phyloP scores from a whole-genome alignment of 2,329 filamentous ascomycete genomes.

The Diaporthe vexans region DNA sequence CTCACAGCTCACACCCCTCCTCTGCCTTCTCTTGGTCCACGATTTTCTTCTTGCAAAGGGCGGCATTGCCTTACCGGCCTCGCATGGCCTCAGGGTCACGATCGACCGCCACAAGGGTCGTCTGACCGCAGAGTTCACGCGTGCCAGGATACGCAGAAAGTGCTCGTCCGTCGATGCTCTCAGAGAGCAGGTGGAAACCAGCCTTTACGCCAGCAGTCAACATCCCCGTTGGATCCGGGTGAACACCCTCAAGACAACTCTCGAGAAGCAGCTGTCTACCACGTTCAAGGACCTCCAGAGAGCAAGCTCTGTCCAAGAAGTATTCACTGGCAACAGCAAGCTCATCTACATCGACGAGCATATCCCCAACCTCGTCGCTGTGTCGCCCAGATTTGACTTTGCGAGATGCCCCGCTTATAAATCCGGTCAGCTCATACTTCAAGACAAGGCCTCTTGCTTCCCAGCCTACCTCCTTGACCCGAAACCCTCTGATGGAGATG shows the following conservation, averaged over 20 bases:
- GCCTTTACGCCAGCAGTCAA: constrained; percentile 63
- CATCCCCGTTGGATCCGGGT: constrained; percentile 95
- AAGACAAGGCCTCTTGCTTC: constrained; percentile 98
- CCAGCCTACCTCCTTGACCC: constrained; percentile 89
- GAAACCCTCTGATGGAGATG: constrained; percentile 75
- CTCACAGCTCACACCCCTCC: constrained; percentile 79
- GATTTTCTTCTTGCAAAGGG: constrained; percentile 86
- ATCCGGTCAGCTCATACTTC: constrained; percentile 85
- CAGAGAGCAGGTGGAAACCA: constrained; percentile 68
- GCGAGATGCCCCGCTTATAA: constrained; percentile 81
- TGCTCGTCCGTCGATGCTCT: constrained; percentile 78
- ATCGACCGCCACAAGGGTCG: constrained; percentile 87
- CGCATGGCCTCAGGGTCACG: constrained; percentile 81
- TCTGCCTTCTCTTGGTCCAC: constrained; percentile 87
- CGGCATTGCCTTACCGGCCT: constrained; percentile 84
- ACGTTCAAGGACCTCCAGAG: constrained; percentile 78
- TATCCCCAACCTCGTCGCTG: constrained; percentile 85
- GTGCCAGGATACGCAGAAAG: constrained; percentile 80
- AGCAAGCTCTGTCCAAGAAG: constrained; percentile 68
- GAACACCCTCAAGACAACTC: constrained; percentile 80
- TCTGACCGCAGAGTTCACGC: constrained; percentile 85
- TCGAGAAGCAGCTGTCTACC: constrained; percentile 79
- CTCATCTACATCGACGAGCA: constrained; percentile 81
- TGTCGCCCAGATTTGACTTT: constrained; percentile 80
- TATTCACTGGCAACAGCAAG: constrained; percentile 63